Base-by-base conservation (phyloP, 2,329 filamentous ascomycete species). In the Cytospora chrysosperma region DNA sequence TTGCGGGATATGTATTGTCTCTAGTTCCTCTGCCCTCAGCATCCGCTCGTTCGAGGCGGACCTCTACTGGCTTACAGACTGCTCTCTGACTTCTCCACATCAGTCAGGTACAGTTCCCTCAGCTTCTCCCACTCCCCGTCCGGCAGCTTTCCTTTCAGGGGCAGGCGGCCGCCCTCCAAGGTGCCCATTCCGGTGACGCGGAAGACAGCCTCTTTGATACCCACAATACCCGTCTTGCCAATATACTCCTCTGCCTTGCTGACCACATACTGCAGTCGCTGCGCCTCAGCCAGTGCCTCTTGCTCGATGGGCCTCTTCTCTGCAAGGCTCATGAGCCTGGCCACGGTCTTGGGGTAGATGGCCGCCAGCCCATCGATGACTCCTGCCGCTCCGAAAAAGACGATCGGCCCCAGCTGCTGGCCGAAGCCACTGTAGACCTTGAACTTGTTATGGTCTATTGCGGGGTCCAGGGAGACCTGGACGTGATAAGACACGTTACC, bases 361-460 rank as follows among this genome's bases (percentile, higher is more conserved):
- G 83, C 85, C 1, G 87, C 86, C 26, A 88, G 78, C 19, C 86
- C 88, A 66, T 90, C 88, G 64, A 90, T 89, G 27, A 86, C 85
- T 19, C 87, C 87, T 8, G 83, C 85, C 19, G 85, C 85, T 54
- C 86, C 86, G 63, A 89, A 82, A 40, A 83, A 76, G 1, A 90
- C 79, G 19, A 88, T 84, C 0, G 87, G 86, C 0, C 86, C 82
- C 12, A 90, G 80, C 73, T 89, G 87, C 70, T 89, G 87, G 5
- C 87, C 88, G 15, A 89, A 81, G 4, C 86, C 87, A 26, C 84
- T 86, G 78, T 84, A 90, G 27, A 88, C 83, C 65, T 80, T 81
- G 76, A 90, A 89, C 58, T 83, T 77, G 26, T 78, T 72, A 70
- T 87, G 84, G 73, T 88, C 80, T 71, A 89, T 88, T 50, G 78